Conservation (phyloP, 2,329 filamentous ascomycete genomes). For the Macrophomina pseudophaseolina region DNA sequence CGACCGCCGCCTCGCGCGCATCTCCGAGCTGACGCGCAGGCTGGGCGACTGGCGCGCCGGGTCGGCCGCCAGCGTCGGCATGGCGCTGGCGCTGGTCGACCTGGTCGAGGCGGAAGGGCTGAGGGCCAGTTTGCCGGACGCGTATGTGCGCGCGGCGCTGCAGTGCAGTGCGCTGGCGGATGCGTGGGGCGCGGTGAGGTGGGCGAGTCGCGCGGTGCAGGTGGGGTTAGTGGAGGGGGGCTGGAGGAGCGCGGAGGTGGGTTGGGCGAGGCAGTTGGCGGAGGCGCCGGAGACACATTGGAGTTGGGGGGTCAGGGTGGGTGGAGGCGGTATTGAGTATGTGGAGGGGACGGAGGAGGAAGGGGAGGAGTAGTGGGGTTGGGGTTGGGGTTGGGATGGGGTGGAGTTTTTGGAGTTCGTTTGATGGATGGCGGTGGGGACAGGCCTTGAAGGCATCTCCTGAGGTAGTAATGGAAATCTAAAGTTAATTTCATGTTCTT, state of each 20-base stretch:
- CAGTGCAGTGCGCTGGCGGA: conserved; percentile 44
- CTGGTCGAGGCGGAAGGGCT: conserved; percentile 47
- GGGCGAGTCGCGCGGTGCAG: conserved; percentile 38
- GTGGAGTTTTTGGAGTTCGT: no score
- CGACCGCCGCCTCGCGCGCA: conserved; percentile 42
- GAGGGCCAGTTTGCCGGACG: conserved; percentile 41
- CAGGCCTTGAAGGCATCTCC: no score
- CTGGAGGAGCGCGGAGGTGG: conserved; percentile 36
- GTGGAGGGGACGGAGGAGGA: no score
- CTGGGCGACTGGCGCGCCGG: conserved; percentile 38
- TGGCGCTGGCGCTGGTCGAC: conserved; percentile 42
- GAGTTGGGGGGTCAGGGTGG: conserved; percentile 42
- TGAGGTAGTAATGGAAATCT: no score
- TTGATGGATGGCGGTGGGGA: no score
- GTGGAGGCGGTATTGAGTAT: background rate
- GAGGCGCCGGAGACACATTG: conserved; percentile 37
- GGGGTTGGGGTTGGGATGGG: no score
- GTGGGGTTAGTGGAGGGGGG: conserved; percentile 39
- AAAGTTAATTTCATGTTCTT: no score
- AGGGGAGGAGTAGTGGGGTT: no score
- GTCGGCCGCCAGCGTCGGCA: conserved; percentile 37
- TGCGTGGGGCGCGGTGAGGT: conserved; percentile 38
- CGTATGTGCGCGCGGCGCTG: conserved; percentile 48
- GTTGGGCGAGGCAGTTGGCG: conserved; percentile 37
- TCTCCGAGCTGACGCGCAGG: conserved; percentile 36